phyloP scores from a whole-genome alignment of 2,329 filamentous ascomycete species.

The Diplodia scrobiculata region DNA sequence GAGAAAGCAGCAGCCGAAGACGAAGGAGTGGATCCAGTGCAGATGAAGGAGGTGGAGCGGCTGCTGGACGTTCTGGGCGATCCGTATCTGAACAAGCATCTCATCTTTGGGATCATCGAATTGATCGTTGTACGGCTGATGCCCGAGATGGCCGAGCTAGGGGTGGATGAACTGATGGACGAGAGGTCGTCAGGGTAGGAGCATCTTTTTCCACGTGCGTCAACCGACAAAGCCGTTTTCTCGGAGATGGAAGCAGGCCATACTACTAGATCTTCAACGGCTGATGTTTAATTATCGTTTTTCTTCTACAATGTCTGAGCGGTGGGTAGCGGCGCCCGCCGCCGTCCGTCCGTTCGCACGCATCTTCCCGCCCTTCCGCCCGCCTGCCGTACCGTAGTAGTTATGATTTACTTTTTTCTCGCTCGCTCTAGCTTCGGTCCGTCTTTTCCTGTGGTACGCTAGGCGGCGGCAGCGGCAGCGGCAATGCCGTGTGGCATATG shows the following conservation, averaged over 20 bases:
- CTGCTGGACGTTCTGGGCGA: constrained; percentile 77
- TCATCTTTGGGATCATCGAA: constrained; percentile 82
- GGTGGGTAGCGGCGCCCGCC: background rate
- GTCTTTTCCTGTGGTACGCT: background rate
- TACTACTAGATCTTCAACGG: background rate
- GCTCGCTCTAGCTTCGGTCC: background rate
- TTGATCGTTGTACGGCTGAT: constrained; percentile 77
- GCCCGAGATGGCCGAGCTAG: constrained; percentile 77
- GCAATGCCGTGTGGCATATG: background rate
- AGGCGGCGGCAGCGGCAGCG: background rate
- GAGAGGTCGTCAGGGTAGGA: constrained; percentile 61
- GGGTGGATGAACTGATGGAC: constrained; percentile 70
- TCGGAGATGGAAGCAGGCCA: too few relatives aligned
- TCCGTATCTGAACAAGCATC: constrained; percentile 87
- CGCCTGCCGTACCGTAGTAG: background rate
- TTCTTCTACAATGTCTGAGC: background rate
- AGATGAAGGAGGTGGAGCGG: constrained; percentile 48
- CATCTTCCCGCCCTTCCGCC: background rate
- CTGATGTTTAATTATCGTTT: background rate
- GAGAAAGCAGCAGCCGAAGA: background rate
- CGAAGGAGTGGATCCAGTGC: constrained; percentile 33
- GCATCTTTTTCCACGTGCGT: background rate
- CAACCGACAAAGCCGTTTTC: background rate
- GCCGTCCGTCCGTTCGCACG: background rate
- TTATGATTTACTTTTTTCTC: constrained; percentile 3